These are phyloP conservation scores for Nakazawaea ishiwadae DNA, from an alignment of 805 yeast genomes.

Conservation along the genomic window DNA sequence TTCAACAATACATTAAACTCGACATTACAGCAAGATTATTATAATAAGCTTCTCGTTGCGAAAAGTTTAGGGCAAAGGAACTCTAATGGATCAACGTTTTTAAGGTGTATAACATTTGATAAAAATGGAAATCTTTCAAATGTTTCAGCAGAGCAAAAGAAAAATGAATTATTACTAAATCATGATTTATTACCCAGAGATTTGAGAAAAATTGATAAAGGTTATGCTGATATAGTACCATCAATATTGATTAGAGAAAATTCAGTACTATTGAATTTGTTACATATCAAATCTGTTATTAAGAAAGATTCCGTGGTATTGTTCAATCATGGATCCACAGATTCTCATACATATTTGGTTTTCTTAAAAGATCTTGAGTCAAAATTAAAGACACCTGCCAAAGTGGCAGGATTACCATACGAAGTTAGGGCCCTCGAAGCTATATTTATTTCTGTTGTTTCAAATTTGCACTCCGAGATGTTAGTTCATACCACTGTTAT, in stretches of 20 bases:
- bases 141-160: slow-evolving; percentile 40
- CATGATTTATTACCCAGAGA: slow-evolving; percentile 50
- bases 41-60: slow-evolving; percentile 16
- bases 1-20: slow-evolving; percentile 14
- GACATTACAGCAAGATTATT: slow-evolving; percentile 13
- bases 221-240: slow-evolving; percentile 50
- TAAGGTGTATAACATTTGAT: slow-evolving; percentile 47
- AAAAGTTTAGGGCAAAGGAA: slow-evolving; percentile 21
- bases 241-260: slow-evolving; percentile 43
- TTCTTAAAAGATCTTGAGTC: slow-evolving; percentile 38
- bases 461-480: slow-evolving; percentile 81
- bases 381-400: slow-evolving; percentile 30
- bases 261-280: slow-evolving; percentile 41
- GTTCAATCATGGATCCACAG: slow-evolving; percentile 43
- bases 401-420: slow-evolving; percentile 54
- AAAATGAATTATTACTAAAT: slow-evolving; percentile 36
- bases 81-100: slow-evolving; percentile 12
- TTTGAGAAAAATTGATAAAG: slow-evolving; percentile 45
- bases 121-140: slow-evolving; percentile 35
- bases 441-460: slow-evolving; percentile 72
- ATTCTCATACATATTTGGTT: slow-evolving; percentile 37
- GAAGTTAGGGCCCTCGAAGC: slow-evolving; percentile 91
- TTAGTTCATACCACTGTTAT: slow-evolving; percentile 76
- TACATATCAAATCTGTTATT: slow-evolving; percentile 48
- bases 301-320: slow-evolving; percentile 47